Percentiles rank a stretch among this genome's conserved stretches.
Evolutionary conservation across 2,329 filamentous ascomycete species (phyloP).

Genomic region (Lecanicillium sp.): DNA sequence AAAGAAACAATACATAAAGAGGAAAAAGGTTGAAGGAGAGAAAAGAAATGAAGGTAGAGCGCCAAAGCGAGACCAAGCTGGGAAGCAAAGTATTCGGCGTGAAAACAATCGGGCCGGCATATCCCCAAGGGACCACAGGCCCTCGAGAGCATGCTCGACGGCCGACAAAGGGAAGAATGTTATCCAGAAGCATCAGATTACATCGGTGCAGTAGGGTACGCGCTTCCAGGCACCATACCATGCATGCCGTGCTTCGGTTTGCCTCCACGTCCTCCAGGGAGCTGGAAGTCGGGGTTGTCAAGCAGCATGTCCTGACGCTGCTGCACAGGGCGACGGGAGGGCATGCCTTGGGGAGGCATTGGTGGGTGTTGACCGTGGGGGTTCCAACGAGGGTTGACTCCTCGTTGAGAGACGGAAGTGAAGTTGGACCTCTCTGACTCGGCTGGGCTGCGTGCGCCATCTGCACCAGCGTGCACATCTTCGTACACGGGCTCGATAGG

Average conservation of each 20-base stretch:
- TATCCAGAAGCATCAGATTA: constrained; percentile 11
- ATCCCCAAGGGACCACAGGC: too few species aligned
- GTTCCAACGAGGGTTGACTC: constrained; percentile 82
- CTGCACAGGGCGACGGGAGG: constrained; percentile 34
- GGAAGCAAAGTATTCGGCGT: too few species aligned
- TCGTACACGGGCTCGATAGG: constrained; percentile 45
- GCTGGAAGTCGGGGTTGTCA: constrained; percentile 78
- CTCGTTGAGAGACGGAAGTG: constrained; percentile 82
- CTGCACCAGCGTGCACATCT: constrained; percentile 44
- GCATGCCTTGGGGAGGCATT: constrained; percentile 28
- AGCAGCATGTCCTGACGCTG: constrained; percentile 65
- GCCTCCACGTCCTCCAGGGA: constrained; percentile 41
- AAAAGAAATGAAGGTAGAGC: neutral
- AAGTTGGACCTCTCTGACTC: constrained; percentile 77
- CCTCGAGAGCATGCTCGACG: neutral
- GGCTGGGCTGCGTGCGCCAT: constrained; percentile 59
- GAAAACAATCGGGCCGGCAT: too few species aligned
- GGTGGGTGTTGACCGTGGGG: constrained; percentile 37
- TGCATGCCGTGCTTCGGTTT: constrained; percentile 15
- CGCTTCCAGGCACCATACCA: constrained; percentile 44
- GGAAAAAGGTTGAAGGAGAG: constrained; percentile 4
- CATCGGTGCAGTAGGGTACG: constrained; percentile 35
- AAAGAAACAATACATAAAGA: constrained; percentile 2
- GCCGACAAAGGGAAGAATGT: constrained; percentile 2
- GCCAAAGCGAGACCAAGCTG: neutral